Evolutionary conservation across 2,329 filamentous ascomycete species (phyloP), one percentile per base, ranked within the genome.

Genomic region (Thelonectria olida): DNA sequence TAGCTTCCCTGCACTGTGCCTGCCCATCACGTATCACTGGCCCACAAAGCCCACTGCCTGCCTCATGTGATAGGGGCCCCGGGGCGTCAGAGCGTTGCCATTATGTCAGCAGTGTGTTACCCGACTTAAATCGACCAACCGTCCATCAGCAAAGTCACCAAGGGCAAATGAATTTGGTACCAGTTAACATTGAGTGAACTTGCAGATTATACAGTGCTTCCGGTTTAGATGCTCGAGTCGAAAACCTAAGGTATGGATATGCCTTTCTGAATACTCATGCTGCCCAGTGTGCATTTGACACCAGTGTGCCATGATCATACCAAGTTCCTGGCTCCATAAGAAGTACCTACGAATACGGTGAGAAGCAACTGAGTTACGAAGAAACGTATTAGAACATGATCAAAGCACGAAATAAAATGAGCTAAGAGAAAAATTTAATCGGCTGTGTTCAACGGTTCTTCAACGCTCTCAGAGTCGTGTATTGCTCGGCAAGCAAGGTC

Each of bases 1-100:
- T 45, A 58, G 55, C 48, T 61, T 42, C 67, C 61, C 68, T 73
- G 68, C 73, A 65, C 48, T 38, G 62, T 64, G 60, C 48, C 44
- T 61, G 20, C 22, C 42, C 42, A 45, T 45, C 42, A 45, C 20
- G 42, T 27, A 45, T 45, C 15, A 22, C 22, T 27, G 42, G 42
- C 42, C 42, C 42, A 45, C 42, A 13, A 15, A 15, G 42, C 12
- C 42, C 42, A 45, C 42, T 45, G 22, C 22, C 22, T 25, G 20
- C 42, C 42, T 45, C 42, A 45, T 45, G 42, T 45, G 42, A 45
- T 45, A 45, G 42, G 42, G 31, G 31, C 31, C 31, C 31, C 15
- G 31, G n/a, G 12, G 12, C 20, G 42, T 17, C 31, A 34, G 42
- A 45, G 22, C 42, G 22, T 45, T 27, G 42, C 10, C 13, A 45